Base-by-base conservation (phyloP, 345 rosid species). In the Populus davidiana region DNA sequence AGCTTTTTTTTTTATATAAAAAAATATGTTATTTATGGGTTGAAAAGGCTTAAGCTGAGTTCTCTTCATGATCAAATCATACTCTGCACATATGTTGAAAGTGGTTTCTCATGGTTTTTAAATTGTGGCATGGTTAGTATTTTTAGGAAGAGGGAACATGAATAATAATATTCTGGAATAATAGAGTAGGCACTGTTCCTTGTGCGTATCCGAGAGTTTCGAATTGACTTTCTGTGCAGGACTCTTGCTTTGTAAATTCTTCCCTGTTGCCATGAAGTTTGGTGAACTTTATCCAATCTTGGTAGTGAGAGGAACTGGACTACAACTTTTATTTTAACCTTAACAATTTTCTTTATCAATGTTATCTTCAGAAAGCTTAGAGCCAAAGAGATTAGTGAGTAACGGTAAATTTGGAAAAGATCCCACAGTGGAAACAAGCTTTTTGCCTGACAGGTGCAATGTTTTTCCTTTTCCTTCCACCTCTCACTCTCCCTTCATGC, bases 341-440 rank as follows among this genome's bases (percentile, higher is more conserved):
- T 67, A 14, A 18, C 4, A 72, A 6, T 56, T 36, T 3, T 35
- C 14, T 43, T 0, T 31, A 23, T 7, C 20, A 61, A 29, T 50
- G 23, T 33, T 25, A 6, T 67, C 62, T 21, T 66, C 79, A 75
- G 82, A 43, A 38, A 44, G 31, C 47, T 66, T 47, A 9, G 92
- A 86, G 70, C 65, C 87, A 65, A 82, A 79, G 76, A 86, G 71
- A 66, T 75, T 90, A 59, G 85, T 73, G 14, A 84, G 27, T 27
- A 27, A 62, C 23, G 89, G 92, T 38, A 93, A 92, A 78, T 82
- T 96, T 71, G 97, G 99, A 82, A 94, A 94, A 86, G 98, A 96
- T 86, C 99, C 97, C 71, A 90, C 93, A 0, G 98, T 96, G 31
- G 99, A 96, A 86, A 96, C 99, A 4, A 90, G 98, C 83, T 96